Conservation (phyloP, 306 rosid genomes). For the Rosa lucieae region DNA sequence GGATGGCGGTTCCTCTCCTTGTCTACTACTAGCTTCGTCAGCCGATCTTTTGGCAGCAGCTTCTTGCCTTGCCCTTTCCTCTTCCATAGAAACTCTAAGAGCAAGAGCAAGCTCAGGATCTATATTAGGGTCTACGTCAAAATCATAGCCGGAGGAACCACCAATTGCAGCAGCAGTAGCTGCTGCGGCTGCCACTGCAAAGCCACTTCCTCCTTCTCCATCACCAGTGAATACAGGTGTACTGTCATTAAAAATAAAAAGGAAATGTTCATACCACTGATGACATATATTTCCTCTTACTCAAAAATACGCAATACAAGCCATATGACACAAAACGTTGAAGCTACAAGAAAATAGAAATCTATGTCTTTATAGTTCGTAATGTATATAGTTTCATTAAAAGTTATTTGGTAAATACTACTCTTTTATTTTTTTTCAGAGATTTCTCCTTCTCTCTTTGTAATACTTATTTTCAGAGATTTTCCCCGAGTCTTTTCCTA, state of each 20-base stretch:
- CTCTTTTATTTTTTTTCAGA: neutral
- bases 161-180: conserved; percentile 36
- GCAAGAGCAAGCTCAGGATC: conserved; percentile 51
- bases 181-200: conserved; percentile 35
- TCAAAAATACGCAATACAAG: neutral
- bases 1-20: conserved; percentile 38
- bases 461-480: neutral
- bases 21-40: conserved; percentile 33
- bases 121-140: conserved; percentile 41
- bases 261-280: neutral
- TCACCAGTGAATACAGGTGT: conserved; percentile 46
- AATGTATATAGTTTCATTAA: neutral
- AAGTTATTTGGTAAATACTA: neutral
- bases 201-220: conserved; percentile 44
- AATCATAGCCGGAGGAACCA: conserved; percentile 34
- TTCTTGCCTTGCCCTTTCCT: conserved; percentile 51
- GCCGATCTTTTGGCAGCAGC: conserved; percentile 41
- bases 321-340: neutral
- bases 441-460: neutral
- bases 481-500: neutral
- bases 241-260: conserved; percentile 26
- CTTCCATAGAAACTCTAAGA: conserved; percentile 49
- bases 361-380: neutral
- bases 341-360: conserved; percentile 4
- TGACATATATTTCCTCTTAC: neutral